phyloP scores from a whole-genome alignment of 768 basidiomycete species.

The Multifurca ochricompacta region DNA sequence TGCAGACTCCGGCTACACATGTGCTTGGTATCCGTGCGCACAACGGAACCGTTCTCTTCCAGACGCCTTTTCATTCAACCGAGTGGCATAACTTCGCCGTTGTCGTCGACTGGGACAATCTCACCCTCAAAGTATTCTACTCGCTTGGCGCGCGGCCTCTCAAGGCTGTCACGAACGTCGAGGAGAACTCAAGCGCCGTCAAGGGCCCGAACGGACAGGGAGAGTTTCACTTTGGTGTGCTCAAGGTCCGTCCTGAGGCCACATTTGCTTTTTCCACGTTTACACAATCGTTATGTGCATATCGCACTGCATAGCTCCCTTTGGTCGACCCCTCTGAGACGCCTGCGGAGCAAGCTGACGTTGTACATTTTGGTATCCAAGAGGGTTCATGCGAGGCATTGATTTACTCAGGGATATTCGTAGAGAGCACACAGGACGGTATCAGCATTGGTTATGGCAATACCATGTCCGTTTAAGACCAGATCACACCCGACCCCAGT shows the following conservation, averaged over 20 bases:
- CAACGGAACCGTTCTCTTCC: conserved; percentile 42
- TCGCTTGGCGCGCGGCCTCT: conserved; percentile 37
- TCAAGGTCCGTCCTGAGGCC: conserved; percentile 38
- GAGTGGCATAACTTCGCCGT: conserved; percentile 58
- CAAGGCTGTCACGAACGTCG: conserved; percentile 34
- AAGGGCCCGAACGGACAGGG: conserved; percentile 42
- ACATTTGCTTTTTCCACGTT: not conserved
- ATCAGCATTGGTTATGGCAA: conserved; percentile 32
- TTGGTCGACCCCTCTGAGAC: conserved; percentile 41
- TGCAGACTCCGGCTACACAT: conserved; percentile 38
- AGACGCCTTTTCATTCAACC: conserved; percentile 34
- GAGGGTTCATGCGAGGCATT: conserved; percentile 49
- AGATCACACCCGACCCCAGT: not conserved
- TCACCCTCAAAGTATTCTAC: conserved; percentile 44
- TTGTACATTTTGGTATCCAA: conserved; percentile 52
- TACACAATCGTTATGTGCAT: not conserved
- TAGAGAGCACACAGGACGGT: conserved; percentile 30
- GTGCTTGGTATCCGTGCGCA: conserved; percentile 52
- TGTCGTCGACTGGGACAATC: conserved; percentile 46
- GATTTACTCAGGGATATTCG: conserved; percentile 51
- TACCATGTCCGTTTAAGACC: not conserved
- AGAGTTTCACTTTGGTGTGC: conserved; percentile 53
- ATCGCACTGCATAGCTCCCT: conserved; percentile 36
- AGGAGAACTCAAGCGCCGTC: conserved; percentile 35
- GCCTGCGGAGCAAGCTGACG: conserved; percentile 41